Percentiles rank a stretch among this genome's conserved stretches.
Evolutionary conservation across 345 rosid species (phyloP).

Genomic region (Hibiscus tridactylites): DNA sequence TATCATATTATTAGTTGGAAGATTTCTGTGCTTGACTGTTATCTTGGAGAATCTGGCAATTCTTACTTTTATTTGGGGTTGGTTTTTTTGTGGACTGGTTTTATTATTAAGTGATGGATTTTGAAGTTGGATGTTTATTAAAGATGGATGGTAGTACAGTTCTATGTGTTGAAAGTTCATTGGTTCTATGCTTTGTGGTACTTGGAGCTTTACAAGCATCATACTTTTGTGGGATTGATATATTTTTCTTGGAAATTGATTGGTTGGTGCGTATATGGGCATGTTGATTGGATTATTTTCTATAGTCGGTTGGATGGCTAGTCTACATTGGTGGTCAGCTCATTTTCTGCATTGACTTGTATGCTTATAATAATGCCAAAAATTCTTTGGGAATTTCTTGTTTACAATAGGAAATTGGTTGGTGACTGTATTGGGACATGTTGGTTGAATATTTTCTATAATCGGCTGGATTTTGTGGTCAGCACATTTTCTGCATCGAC

Average conservation of each 20-base stretch:
- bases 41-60: slow-evolving; percentile 12
- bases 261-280: slow-evolving; percentile 3
- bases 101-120: slow-evolving; percentile 26
- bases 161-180: slow-evolving; percentile 5
- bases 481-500: not conserved
- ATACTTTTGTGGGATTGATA: slow-evolving; percentile 6
- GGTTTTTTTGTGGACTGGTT: slow-evolving; percentile 11
- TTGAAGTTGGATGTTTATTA: slow-evolving; percentile 25
- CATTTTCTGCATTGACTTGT: not conserved
- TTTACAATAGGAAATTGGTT: not conserved
- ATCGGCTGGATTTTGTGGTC: not conserved
- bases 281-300: slow-evolving; percentile 12
- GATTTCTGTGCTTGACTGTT: slow-evolving; percentile 18
- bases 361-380: not conserved
- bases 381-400: not conserved
- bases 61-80: slow-evolving; percentile 12
- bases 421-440: slow-evolving; percentile 3
- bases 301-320: not conserved
- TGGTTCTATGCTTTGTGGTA: slow-evolving; percentile 4
- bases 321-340: not conserved
- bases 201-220: not conserved
- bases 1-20: slow-evolving; percentile 16
- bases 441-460: slow-evolving; percentile 9
- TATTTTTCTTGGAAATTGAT: slow-evolving; percentile 3
- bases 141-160: slow-evolving; percentile 16